Evolutionary conservation across 2,329 filamentous ascomycete genomes (phyloP).

Genomic region (Cadophora sp.): DNA sequence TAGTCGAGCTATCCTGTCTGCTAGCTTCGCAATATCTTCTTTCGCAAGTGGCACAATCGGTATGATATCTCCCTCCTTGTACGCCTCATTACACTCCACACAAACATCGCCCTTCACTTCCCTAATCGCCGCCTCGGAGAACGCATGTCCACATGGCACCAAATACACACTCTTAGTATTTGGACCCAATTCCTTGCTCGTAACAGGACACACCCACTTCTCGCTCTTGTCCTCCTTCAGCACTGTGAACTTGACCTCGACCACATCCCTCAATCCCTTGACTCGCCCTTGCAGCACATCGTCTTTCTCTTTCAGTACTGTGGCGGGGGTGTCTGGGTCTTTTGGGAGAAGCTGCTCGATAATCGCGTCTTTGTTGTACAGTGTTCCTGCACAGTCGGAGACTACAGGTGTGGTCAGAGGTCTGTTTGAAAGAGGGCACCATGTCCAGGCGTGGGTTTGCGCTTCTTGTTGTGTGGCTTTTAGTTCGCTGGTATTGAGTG

Average conservation of each 20-base stretch:
- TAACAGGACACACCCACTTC: slow-evolving; percentile 84
- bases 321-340: slow-evolving; percentile 54
- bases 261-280: slow-evolving; percentile 82
- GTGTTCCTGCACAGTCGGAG: slow-evolving; percentile 80
- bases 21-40: slow-evolving; percentile 72
- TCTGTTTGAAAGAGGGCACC: slow-evolving; percentile 84
- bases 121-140: slow-evolving; percentile 84
- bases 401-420: slow-evolving; percentile 73
- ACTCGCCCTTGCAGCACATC: slow-evolving; percentile 67
- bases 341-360: slow-evolving; percentile 69
- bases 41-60: slow-evolving; percentile 76
- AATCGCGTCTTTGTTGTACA: slow-evolving; percentile 96
- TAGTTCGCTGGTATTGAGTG: slow-evolving; percentile 81
- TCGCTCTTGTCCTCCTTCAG: slow-evolving; percentile 55
- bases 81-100: slow-evolving; percentile 77
- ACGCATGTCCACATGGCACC: slow-evolving; percentile 94
- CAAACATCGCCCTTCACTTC: slow-evolving; percentile 73
- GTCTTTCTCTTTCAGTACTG: slow-evolving; percentile 59
- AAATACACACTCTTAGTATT: slow-evolving; percentile 83
- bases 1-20: slow-evolving; percentile 71
- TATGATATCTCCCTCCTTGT: slow-evolving; percentile 79
- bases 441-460: slow-evolving; percentile 84
- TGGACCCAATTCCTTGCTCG: slow-evolving; percentile 83
- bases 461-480: slow-evolving; percentile 89
- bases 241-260: slow-evolving; percentile 77